Evolutionary conservation across 208 protist species (phyloP), one percentile per base, ranked within the genome.

Genomic region (Acanthamoeba triangularis): DNA sequence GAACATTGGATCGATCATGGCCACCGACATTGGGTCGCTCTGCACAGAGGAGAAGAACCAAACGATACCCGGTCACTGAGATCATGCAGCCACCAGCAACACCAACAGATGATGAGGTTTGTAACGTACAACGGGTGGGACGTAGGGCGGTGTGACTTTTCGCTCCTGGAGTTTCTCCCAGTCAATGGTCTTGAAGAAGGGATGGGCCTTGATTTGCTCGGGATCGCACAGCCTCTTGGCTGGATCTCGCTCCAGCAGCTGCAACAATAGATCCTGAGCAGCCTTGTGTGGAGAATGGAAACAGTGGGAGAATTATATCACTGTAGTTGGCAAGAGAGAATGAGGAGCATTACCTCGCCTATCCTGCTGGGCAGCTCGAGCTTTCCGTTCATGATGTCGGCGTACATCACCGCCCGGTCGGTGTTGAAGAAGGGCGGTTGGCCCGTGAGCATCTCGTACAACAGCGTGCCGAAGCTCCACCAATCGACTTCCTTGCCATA

Each of bases 391-490:
- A 97, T 94, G 35, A 97, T 97, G 84, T 97, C 94, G 25, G 87
- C n/a, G 63, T 97, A 97, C 97, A 97, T 97, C 49, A 97, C 74
- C 56, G 97, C 88, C 8, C 96, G 93, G 87, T 97, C 94, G 28
- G 93, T 59, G 23, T 52, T 94, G 92, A 96, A 97, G 52, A 97
- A 97, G 41, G 96, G 96, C 10, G 96, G 96, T 94, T 93, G 54
- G 54, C 98, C 98, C 61, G 97, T 97, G 23, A 98, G 93, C 98
- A 98, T 98, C 94, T 98, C 98, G 96, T 96, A 98, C 23, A 98
- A 47, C 1, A 98, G 69, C 16, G 97, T 98, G 37, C 98, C 98
- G 20, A 98, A 94, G 30, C 91, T 95, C 98, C 98, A 98, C 98
- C 98, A 98, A 96, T 98, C 98, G 2, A 98, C 98, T 25, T 97